A percentile compares a stretch with the other conserved stretches of the same genome.
Evolutionary conservation across 169 alveolate species (phyloP).

Genomic region (Plasmodium coatneyi): DNA sequence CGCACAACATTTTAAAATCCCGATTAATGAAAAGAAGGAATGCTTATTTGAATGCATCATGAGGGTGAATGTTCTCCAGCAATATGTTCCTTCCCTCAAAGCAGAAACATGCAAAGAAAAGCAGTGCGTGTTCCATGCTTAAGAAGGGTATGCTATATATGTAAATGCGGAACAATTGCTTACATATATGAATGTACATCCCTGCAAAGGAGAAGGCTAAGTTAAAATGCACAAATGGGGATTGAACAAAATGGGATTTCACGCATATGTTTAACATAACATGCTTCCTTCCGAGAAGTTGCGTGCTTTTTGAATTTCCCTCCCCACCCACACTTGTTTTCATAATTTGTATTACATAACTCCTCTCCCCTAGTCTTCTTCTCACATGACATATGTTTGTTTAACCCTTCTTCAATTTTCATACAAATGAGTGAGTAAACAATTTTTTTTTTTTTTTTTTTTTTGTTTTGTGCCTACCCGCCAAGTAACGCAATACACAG

Average conservation of each 20-base stretch:
- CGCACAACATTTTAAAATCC: not conserved
- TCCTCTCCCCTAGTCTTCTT: not conserved
- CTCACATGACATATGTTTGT: not conserved
- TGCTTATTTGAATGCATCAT: not conserved
- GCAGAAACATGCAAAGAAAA: not conserved
- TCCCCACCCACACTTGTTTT: not conserved
- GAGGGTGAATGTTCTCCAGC: not conserved
- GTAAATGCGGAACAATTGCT: not conserved
- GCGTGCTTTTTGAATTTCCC: not conserved
- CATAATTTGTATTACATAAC: not conserved
- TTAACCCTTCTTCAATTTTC: not conserved
- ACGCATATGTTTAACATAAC: not conserved
- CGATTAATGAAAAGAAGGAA: not conserved
- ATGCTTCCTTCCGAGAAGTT: not conserved
- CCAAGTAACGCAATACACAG: not conserved
- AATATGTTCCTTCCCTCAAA: not conserved
- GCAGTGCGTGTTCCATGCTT: not conserved
- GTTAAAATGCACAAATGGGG: conserved; percentile 20
- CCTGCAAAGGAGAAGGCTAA: not conserved
- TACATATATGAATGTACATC: not conserved
- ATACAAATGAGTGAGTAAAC: not conserved
- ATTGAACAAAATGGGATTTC: not conserved
- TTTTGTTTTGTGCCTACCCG: not conserved
- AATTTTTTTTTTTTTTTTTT: not conserved
- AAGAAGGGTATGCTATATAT: not conserved